These are phyloP conservation scores for Rugosomyces carneus DNA, from an alignment of 1,284 basidiomycete species.

Conservation along the genomic window DNA sequence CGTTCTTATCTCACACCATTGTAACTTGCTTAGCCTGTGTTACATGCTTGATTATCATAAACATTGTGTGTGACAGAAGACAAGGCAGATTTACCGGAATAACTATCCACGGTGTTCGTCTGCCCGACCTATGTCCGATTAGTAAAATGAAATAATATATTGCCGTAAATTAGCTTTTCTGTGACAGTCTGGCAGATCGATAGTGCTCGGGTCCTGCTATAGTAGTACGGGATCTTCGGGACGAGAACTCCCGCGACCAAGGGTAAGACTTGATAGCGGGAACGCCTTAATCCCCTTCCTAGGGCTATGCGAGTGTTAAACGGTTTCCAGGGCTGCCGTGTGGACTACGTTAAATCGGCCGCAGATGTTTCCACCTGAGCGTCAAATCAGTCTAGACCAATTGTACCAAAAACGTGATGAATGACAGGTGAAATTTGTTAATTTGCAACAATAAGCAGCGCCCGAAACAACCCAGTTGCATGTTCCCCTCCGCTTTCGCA, in stretches of 20 bases:
- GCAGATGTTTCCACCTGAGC: too few relatives aligned
- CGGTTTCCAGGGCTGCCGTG: too few relatives aligned
- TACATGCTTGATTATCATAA: not conserved
- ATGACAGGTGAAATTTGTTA: not conserved
- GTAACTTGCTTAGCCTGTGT: not conserved
- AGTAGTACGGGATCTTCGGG: too few relatives aligned
- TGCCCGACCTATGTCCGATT: slow-evolving; percentile 1
- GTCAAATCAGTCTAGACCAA: not conserved
- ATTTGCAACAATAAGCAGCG: not conserved
- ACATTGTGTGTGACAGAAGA: not conserved
- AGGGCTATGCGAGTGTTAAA: too few relatives aligned
- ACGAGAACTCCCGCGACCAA: too few relatives aligned
- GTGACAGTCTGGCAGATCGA: too few relatives aligned
- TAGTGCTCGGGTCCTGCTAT: too few relatives aligned
- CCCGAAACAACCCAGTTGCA: too few relatives aligned
- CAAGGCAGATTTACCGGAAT: not conserved
- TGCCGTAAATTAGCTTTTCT: too few relatives aligned
- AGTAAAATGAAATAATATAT: not conserved
- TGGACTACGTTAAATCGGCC: too few relatives aligned
- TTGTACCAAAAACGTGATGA: not conserved
- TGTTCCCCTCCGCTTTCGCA: not conserved
- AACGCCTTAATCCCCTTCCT: too few relatives aligned
- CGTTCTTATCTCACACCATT: not conserved
- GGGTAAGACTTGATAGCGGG: too few relatives aligned
- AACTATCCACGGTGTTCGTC: not conserved